Base-by-base conservation (phyloP, 2,329 filamentous ascomycete genomes). In the Stagonosporopsis tanaceti region DNA sequence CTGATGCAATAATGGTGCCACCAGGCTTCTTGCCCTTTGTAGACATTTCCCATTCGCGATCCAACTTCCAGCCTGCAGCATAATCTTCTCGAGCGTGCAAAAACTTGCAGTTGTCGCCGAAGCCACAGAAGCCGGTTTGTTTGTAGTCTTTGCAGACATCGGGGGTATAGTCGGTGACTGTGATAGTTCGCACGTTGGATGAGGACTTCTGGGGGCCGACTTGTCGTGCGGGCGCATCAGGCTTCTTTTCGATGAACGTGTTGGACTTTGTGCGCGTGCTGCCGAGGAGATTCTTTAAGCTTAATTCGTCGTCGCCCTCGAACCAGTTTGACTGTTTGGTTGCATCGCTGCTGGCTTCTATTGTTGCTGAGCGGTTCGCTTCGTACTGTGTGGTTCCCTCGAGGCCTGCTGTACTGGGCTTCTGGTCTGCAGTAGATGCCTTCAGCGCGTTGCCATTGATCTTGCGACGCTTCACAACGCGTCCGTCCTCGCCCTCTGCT, bases 141-240 rank as follows among this genome's bases (percentile, higher is more conserved):
- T 94, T 94, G 77, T 92, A 95, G 73, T 98, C 95, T 76, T 98
- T 98, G 78, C 95, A 99, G 0, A 96, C 91, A 65, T 98, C 94
- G 0, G 94, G 92, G 0, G 91, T 89, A 73, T 92, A 98, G 73
- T 99, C 95, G 30, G 88, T 96, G 6, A 94, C 85, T 0, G 93
- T 98, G 62, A 96, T 89, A 2, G 91, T 96, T 48, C 95, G 88
- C 53, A 99, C 89, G 69, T 98, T 98, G 1, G 91, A 91, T 0
- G 94, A 85, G 1, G 91, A 90, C 77, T 97, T 97, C 60, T 96
- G 84, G 0, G 95, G 95, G 0, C 95, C 95, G 28, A 97, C 89
- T 34, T 85, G 83, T 62, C 87, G 84, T 27, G 78, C 80, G 2
- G 88, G 86, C 7, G 90, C 88, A 72, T 96, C 85, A 17, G 91